A percentile compares a stretch with the other conserved stretches of the same genome.
Evolutionary conservation across 2,329 filamentous ascomycete species (phyloP).

Genomic region (Balansia obtecta): DNA sequence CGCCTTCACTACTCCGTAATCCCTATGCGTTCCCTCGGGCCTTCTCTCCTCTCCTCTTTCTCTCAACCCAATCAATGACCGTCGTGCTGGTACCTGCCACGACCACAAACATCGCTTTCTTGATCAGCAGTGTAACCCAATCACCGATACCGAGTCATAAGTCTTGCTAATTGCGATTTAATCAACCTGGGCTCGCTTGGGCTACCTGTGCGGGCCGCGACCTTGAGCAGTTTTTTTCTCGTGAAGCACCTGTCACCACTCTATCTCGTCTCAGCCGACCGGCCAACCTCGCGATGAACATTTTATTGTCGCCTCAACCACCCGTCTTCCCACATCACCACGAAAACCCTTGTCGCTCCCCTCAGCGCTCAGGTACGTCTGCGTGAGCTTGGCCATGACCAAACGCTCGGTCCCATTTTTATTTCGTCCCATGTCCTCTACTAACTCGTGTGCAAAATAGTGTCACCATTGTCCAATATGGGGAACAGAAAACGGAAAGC

Average conservation of each 20-base stretch:
- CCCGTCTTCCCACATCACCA: conserved; percentile 46
- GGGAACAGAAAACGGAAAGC: conserved; percentile 72
- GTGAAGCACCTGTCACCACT: not conserved
- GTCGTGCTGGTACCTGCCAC: not conserved
- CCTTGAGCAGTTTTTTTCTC: not conserved
- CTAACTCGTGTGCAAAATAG: conserved; percentile 10
- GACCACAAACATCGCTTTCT: not conserved
- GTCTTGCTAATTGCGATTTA: not conserved
- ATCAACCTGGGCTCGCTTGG: not conserved
- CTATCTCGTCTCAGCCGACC: conserved; percentile 1
- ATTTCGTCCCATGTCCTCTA: not conserved
- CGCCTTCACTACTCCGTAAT: not conserved
- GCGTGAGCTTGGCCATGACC: not conserved
- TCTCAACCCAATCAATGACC: not conserved
- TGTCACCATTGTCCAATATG: conserved; percentile 40
- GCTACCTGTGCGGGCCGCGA: not conserved
- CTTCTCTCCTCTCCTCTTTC: not conserved
- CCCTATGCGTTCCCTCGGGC: not conserved
- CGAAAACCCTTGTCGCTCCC: conserved; percentile 41
- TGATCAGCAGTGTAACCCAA: not conserved
- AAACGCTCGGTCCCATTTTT: not conserved
- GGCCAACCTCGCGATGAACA: conserved; percentile 39
- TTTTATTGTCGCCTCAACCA: conserved; percentile 48
- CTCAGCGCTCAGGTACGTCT: conserved; percentile 41
- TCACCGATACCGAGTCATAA: not conserved